Conservation (phyloP, 805 yeast genomes). For the Danielia oregonensis region DNA sequence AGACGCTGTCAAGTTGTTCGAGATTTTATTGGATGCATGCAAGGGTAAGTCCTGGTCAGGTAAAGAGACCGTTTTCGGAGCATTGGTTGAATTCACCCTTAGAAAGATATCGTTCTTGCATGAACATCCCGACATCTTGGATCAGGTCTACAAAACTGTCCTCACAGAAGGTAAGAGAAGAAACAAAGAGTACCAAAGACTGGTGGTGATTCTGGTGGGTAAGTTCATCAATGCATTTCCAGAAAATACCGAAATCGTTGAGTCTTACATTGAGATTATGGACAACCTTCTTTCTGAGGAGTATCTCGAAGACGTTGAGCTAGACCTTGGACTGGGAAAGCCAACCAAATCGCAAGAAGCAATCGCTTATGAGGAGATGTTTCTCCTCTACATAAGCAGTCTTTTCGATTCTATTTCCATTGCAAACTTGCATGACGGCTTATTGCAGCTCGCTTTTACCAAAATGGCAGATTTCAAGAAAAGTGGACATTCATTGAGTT, state of each 20-base stretch:
- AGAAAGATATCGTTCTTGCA: conserved; percentile 40
- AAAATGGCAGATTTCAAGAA: conserved; percentile 19
- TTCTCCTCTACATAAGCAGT: conserved; percentile 34
- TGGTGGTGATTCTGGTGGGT: conserved; percentile 52
- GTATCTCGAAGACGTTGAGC: conserved; percentile 29
- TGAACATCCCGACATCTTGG: conserved; percentile 22
- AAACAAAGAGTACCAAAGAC: conserved; percentile 59
- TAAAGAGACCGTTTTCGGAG: conserved; percentile 70
- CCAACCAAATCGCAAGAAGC: conserved; percentile 20
- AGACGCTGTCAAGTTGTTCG: conserved; percentile 38
- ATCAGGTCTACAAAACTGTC: conserved; percentile 42
- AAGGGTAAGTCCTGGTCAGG: conserved; percentile 87
- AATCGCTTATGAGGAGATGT: conserved; percentile 42
- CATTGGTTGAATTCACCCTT: conserved; percentile 56
- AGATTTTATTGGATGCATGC: conserved; percentile 54
- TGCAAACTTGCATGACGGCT: conserved; percentile 11
- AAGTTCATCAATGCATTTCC: conserved; percentile 41
- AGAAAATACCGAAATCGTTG: conserved; percentile 31
- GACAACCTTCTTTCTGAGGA: conserved; percentile 34
- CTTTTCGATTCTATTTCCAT: conserved; percentile 6
- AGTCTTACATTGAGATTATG: conserved; percentile 35
- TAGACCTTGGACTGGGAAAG: conserved; percentile 31
- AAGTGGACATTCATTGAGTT: conserved; percentile 39
- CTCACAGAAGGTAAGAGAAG: conserved; percentile 61
- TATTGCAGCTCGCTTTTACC: conserved; percentile 26